Evolutionary conservation across 2,329 filamentous ascomycete species (phyloP).

Genomic region (Stagonosporopsis cucurbitacearum): DNA sequence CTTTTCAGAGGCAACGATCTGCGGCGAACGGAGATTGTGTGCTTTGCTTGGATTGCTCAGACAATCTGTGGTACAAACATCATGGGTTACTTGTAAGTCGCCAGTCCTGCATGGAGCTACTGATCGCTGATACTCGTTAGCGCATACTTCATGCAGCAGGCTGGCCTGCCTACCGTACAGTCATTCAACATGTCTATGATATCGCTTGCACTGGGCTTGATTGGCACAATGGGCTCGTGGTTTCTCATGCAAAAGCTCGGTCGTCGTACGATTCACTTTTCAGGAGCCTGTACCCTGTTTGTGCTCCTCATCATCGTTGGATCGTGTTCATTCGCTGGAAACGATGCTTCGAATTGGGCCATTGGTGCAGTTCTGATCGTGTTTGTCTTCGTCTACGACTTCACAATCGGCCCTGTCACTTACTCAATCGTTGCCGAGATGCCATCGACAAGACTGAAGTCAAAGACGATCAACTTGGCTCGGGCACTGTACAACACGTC

Average conservation of each 20-base stretch:
- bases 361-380: constrained; percentile 42
- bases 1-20: constrained; percentile 80
- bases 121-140: constrained; percentile 22
- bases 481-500: constrained; percentile 77
- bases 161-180: constrained; percentile 50
- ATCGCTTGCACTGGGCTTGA: constrained; percentile 69
- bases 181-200: constrained; percentile 59
- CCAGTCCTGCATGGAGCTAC: neutral
- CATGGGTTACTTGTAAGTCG: constrained; percentile 50
- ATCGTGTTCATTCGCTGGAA: constrained; percentile 69
- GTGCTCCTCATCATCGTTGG: constrained; percentile 78
- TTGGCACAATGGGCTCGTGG: constrained; percentile 81
- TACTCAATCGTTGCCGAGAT: constrained; percentile 87
- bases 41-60: constrained; percentile 55
- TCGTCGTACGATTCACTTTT: constrained; percentile 75
- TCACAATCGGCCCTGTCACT: constrained; percentile 85
- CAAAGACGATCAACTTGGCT: constrained; percentile 87
- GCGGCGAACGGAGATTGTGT: constrained; percentile 75
- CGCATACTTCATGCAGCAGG: constrained; percentile 56
- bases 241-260: constrained; percentile 80
- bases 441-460: constrained; percentile 79
- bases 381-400: constrained; percentile 74
- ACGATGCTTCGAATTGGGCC: constrained; percentile 55
- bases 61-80: constrained; percentile 53
- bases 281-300: constrained; percentile 64